These are phyloP conservation scores for Peltaster fructicola DNA, from an alignment of 2,329 filamentous ascomycete species.

Conservation along the genomic window DNA sequence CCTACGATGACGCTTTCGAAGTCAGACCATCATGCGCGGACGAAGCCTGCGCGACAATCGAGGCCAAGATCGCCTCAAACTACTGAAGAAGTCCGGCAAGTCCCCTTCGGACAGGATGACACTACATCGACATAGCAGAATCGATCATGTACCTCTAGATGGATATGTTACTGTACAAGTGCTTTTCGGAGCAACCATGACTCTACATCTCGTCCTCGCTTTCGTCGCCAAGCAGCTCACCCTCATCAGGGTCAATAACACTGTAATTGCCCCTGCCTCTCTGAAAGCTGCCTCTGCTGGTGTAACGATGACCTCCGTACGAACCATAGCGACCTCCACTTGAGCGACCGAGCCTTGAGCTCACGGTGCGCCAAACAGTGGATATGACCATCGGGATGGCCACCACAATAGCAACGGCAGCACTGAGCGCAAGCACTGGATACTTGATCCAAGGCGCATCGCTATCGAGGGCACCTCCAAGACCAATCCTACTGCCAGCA, in stretches of 20 bases:
- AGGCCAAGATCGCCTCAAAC: too few species aligned
- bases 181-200: too few species aligned
- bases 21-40: too few species aligned
- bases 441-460: constrained; percentile 66
- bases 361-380: constrained; percentile 52
- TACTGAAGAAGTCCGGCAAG: too few species aligned
- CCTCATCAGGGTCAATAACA: constrained; percentile 81
- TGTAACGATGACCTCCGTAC: constrained; percentile 54
- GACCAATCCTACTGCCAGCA: constrained; percentile 9
- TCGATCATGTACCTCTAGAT: too few species aligned
- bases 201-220: constrained; percentile 63
- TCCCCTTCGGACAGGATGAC: too few species aligned
- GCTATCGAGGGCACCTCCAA: constrained; percentile 38
- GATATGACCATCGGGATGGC: constrained; percentile 49
- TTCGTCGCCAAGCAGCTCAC: constrained; percentile 82
- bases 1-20: too few species aligned
- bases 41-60: too few species aligned
- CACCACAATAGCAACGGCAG: constrained; percentile 36
- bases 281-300: constrained; percentile 76
- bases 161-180: too few species aligned
- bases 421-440: constrained; percentile 37
- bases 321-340: constrained; percentile 28
- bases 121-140: too few species aligned
- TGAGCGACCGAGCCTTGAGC: constrained; percentile 32
- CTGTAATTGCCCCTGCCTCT: constrained; percentile 75